Percentiles rank a stretch among this genome's conserved stretches.
Conservation (phyloP, 192 early-diverging fungal genomes). For the Gaertneriomyces semiglobifer region DNA sequence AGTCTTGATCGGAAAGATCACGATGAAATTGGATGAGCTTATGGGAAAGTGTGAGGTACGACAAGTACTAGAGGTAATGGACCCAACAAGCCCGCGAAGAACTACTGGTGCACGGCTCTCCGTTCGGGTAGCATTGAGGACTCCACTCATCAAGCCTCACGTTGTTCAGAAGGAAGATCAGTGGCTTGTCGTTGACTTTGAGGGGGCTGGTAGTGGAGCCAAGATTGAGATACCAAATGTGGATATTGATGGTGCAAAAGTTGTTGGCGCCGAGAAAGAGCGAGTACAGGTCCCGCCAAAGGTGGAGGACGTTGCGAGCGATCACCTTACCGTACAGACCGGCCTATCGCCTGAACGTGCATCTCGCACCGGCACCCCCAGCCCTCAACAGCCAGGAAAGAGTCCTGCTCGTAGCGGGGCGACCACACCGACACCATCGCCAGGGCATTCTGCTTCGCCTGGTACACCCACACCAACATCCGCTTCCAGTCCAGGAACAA, state of each 20-base stretch:
- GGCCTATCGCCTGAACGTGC: not conserved
- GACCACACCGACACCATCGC: constrained; percentile 12
- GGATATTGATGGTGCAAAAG: too few relatives aligned
- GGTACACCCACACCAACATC: not conserved
- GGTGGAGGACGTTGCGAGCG: not conserved
- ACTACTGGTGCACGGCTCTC: constrained; percentile 66
- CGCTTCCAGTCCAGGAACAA: not conserved
- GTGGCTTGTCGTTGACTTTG: constrained; percentile 21
- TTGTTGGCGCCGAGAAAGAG: too few relatives aligned
- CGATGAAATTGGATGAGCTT: constrained; percentile 53
- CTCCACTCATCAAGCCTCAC: constrained; percentile 57
- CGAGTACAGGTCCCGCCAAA: not conserved
- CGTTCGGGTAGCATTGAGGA: constrained; percentile 58
- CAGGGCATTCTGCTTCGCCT: not conserved
- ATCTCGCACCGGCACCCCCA: not conserved
- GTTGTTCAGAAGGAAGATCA: constrained; percentile 46
- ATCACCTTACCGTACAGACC: too few relatives aligned
- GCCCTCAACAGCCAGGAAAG: not conserved
- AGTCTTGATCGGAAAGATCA: constrained; percentile 54
- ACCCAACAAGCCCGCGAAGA: constrained; percentile 54
- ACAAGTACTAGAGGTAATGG: constrained; percentile 63
- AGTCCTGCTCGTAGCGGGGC: not conserved
- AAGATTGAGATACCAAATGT: too few relatives aligned
- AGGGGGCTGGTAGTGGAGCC: not conserved
- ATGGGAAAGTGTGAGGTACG: constrained; percentile 64